phyloP scores from a whole-genome alignment of 305 asterid genomes.

The Solanum aculeatissimum region DNA sequence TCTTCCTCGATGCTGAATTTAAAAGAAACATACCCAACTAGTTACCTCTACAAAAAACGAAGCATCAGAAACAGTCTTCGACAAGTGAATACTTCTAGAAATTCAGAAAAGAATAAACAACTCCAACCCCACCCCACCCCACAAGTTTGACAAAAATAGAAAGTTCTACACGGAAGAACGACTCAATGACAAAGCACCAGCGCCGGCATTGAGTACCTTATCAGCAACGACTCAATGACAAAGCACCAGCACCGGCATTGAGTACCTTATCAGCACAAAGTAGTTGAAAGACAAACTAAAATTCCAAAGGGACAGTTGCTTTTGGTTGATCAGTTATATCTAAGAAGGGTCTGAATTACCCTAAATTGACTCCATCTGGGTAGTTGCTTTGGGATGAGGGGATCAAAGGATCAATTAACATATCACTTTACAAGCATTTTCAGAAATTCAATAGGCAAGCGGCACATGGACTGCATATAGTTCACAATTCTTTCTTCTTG shows the following conservation, averaged over 20 bases:
- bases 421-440: not conserved
- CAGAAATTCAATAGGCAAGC: not conserved
- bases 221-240: not conserved
- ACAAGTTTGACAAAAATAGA: not conserved
- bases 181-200: not conserved
- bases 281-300: not conserved
- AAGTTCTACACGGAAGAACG: not conserved
- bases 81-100: not conserved
- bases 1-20: not conserved
- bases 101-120: not conserved
- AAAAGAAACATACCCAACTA: not conserved
- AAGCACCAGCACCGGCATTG: not conserved
- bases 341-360: not conserved
- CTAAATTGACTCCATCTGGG: not conserved
- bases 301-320: not conserved
- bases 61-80: not conserved
- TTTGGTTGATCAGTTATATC: not conserved
- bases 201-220: not conserved
- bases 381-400: not conserved
- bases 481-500: not conserved
- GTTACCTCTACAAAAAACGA: not conserved
- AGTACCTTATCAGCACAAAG: not conserved
- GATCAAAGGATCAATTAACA: not conserved
- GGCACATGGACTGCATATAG: not conserved
- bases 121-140: not conserved